Conservation (phyloP, 768 basidiomycete species). For the Mycena olivaceomarginata region DNA sequence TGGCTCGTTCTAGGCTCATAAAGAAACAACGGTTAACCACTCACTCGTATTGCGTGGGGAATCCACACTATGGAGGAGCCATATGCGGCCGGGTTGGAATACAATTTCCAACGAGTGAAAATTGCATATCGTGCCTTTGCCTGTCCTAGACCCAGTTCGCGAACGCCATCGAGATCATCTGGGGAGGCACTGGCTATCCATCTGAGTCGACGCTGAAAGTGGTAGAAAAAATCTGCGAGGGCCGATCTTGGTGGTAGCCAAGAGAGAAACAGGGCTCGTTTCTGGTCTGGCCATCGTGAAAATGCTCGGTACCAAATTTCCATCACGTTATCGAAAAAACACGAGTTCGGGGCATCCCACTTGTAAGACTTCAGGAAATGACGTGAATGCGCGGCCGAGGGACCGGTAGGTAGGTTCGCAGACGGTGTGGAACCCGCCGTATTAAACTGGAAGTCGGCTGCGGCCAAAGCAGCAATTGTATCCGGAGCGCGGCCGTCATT, state of each 20-base stretch:
- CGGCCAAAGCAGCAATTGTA: slow-evolving; percentile 30
- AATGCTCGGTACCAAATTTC: slow-evolving; percentile 47
- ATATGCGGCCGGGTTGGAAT: too few species aligned
- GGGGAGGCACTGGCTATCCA: not conserved
- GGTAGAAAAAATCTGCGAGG: slow-evolving; percentile 21
- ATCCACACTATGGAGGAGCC: too few species aligned
- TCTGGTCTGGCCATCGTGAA: slow-evolving; percentile 11
- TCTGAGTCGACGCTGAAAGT: not conserved
- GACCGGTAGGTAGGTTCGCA: too few species aligned
- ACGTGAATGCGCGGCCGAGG: too few species aligned
- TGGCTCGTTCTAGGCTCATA: too few species aligned
- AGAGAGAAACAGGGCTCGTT: slow-evolving; percentile 10
- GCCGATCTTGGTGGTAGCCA: not conserved
- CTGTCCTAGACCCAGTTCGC: slow-evolving; percentile 11
- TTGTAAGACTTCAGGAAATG: slow-evolving; percentile 29
- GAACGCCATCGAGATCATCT: not conserved
- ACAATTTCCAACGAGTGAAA: too few species aligned
- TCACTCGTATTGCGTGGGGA: too few species aligned
- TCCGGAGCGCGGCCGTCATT: slow-evolving; percentile 47
- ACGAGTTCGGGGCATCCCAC: slow-evolving; percentile 44
- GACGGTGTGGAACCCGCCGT: too few species aligned
- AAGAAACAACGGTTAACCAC: too few species aligned
- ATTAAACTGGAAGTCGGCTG: not conserved
- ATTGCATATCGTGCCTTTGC: not conserved
- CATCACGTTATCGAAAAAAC: slow-evolving; percentile 47